Percentiles rank a stretch among this genome's conserved stretches.
Evolutionary conservation across 1,139 yeast genomes (phyloP).

Genomic region (Taphrina flavorubra): DNA sequence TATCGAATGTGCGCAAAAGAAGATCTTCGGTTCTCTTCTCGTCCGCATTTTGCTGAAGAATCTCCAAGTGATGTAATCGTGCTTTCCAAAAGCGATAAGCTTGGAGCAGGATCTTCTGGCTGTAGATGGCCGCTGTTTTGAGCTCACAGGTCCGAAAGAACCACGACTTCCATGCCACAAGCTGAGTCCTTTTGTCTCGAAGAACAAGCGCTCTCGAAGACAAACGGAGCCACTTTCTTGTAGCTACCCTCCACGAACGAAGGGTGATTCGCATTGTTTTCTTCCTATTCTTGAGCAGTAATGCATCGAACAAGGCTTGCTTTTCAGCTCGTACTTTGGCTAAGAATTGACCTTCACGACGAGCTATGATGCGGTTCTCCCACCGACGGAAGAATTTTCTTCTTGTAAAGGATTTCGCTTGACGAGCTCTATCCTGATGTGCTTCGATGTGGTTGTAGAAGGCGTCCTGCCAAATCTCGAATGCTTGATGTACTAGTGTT

Average conservation of each 20-base stretch:
- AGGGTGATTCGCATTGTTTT: neutral
- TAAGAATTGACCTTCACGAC: conserved; percentile 12
- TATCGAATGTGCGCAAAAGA: conserved; percentile 3
- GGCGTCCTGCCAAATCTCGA: conserved; percentile 19
- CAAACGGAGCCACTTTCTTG: conserved; percentile 5
- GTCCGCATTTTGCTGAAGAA: conserved; percentile 3
- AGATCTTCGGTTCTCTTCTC: conserved; percentile 10
- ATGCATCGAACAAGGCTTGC: conserved; percentile 6
- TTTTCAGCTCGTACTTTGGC: conserved; percentile 13
- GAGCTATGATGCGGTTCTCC: conserved; percentile 19
- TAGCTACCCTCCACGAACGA: conserved; percentile 3
- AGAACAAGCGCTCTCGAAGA: conserved; percentile 9
- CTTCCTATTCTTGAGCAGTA: conserved; percentile 14
- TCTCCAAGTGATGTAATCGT: conserved; percentile 4
- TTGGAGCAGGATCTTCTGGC: neutral
- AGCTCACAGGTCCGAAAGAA: conserved; percentile 27
- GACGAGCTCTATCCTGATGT: conserved; percentile 11
- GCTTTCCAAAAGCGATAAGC: conserved; percentile 12
- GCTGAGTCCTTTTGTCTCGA: conserved; percentile 26
- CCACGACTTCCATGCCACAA: conserved; percentile 22
- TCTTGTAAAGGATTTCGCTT: neutral
- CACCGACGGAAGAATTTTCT: conserved; percentile 9
- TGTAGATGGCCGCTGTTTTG: conserved; percentile 5
- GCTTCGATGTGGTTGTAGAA: conserved; percentile 7
- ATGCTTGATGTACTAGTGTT: conserved; percentile 17